A percentile compares a stretch with the other conserved stretches of the same genome.
Conservation (phyloP, 345 rosid species). For the Conringia planisiliqua region DNA sequence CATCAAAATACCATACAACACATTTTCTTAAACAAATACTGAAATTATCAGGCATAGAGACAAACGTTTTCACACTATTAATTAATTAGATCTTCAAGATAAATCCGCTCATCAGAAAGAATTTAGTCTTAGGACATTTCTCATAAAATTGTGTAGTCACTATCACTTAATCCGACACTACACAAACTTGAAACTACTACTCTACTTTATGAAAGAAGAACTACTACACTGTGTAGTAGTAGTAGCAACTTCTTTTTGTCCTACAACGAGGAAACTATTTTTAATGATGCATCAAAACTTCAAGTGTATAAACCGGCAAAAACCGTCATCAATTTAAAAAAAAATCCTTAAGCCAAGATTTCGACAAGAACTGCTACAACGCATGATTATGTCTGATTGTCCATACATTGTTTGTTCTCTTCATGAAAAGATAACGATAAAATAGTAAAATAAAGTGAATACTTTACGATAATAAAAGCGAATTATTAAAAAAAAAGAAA, state of each 20-base stretch:
- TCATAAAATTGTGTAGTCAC: background rate
- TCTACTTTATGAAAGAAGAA: too few relatives aligned
- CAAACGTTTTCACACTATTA: too few relatives aligned
- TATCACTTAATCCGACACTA: slow-evolving; percentile 2
- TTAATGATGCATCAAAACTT: background rate
- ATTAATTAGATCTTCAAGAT: background rate
- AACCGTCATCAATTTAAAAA: background rate
- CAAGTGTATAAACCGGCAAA: slow-evolving; percentile 1
- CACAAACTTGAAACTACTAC: background rate
- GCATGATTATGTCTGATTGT: slow-evolving; percentile 11
- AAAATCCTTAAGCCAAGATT: background rate
- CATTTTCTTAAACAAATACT: background rate
- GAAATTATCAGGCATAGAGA: too few relatives aligned
- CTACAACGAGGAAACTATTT: background rate
- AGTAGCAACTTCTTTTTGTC: background rate
- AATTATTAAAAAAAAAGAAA: background rate
- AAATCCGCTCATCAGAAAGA: background rate
- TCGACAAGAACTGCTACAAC: slow-evolving; percentile 18
- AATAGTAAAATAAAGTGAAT: background rate
- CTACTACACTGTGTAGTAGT: background rate
- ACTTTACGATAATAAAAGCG: background rate
- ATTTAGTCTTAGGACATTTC: background rate
- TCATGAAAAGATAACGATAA: background rate
- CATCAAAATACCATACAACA: background rate
- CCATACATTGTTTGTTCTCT: background rate